A percentile compares a stretch with the other conserved stretches of the same genome.
Conservation (phyloP, 75 land plant genomes). For the Picea sitchensis region DNA sequence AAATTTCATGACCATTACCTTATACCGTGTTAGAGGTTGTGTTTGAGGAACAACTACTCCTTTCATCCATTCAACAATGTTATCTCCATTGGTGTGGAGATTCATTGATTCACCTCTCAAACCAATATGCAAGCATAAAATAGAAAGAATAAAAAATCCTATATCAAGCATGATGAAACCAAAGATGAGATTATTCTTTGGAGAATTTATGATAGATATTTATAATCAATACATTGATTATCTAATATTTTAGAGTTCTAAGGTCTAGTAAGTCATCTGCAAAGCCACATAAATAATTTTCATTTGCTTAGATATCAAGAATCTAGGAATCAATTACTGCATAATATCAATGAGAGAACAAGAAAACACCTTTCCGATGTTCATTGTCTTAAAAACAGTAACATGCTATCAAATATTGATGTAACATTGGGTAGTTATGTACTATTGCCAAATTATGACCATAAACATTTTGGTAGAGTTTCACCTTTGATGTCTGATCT, state of each 20-base stretch:
- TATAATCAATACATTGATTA: neutral
- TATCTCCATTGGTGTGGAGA: constrained; percentile 50
- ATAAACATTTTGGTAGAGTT: no score
- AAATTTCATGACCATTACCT: constrained; percentile 28
- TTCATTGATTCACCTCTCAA: constrained; percentile 59
- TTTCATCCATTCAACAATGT: constrained; percentile 57
- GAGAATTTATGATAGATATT: neutral
- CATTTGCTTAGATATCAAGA: neutral
- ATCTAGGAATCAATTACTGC: neutral
- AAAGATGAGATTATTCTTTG: neutral
- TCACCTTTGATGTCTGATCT: no score
- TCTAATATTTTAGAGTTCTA: neutral
- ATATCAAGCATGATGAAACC: neutral
- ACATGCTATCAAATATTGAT: neutral
- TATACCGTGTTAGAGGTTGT: constrained; percentile 62
- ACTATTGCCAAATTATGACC: no score
- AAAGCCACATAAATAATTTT: neutral
- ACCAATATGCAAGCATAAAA: constrained; percentile 44
- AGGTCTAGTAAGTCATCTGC: neutral
- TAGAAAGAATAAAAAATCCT: neutral
- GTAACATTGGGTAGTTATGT: no score
- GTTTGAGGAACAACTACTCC: constrained; percentile 25
- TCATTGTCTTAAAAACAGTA: neutral
- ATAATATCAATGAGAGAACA: neutral
- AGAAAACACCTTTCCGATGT: neutral